phyloP scores from a whole-genome alignment of 2,329 filamentous ascomycete genomes.

The Aphanoascus verrucosus region DNA sequence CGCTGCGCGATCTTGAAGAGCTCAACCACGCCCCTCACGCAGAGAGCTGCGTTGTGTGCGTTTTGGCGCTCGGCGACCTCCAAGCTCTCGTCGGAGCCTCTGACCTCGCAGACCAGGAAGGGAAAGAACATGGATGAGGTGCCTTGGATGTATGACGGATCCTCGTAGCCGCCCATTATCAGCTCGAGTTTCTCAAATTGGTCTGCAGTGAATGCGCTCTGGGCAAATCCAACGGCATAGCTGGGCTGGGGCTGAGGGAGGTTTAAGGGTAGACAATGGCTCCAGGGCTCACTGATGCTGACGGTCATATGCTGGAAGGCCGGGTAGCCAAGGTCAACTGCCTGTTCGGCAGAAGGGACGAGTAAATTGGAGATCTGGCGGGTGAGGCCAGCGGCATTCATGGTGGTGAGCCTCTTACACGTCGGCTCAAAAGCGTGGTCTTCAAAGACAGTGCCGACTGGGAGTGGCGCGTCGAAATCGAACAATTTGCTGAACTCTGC shows the following conservation, averaged over 20 bases:
- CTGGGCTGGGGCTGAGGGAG: slow-evolving; percentile 28
- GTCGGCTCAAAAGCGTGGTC: slow-evolving; percentile 27
- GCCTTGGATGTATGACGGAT: slow-evolving; percentile 7
- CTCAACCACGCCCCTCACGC: slow-evolving; percentile 31
- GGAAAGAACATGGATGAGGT: slow-evolving; percentile 20
- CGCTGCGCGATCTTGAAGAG: slow-evolving; percentile 26
- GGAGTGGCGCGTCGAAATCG: slow-evolving; percentile 9
- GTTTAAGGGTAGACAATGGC: slow-evolving; percentile 30
- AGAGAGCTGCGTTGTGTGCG: slow-evolving; percentile 25
- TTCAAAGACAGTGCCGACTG: slow-evolving; percentile 24
- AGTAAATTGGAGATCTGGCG: slow-evolving; percentile 27
- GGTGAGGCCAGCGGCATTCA: slow-evolving; percentile 24
- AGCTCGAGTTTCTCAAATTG: slow-evolving; percentile 19
- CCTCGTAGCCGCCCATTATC: slow-evolving; percentile 16
- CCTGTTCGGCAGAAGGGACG: slow-evolving; percentile 28
- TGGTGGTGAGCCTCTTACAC: slow-evolving; percentile 22
- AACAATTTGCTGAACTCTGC: too few species aligned
- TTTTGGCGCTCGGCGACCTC: slow-evolving; percentile 24
- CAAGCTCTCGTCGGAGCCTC: slow-evolving; percentile 18
- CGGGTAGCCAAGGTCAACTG: slow-evolving; percentile 22
- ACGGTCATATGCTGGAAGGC: slow-evolving; percentile 29
- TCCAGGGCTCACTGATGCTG: slow-evolving; percentile 37
- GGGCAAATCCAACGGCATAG: slow-evolving; percentile 28
- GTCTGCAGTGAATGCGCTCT: slow-evolving; percentile 26
- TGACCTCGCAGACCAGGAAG: slow-evolving; percentile 22